A percentile compares a stretch with the other conserved stretches of the same genome.
Conservation (phyloP, 2,329 filamentous ascomycete species). For the Xylaria sp. region DNA sequence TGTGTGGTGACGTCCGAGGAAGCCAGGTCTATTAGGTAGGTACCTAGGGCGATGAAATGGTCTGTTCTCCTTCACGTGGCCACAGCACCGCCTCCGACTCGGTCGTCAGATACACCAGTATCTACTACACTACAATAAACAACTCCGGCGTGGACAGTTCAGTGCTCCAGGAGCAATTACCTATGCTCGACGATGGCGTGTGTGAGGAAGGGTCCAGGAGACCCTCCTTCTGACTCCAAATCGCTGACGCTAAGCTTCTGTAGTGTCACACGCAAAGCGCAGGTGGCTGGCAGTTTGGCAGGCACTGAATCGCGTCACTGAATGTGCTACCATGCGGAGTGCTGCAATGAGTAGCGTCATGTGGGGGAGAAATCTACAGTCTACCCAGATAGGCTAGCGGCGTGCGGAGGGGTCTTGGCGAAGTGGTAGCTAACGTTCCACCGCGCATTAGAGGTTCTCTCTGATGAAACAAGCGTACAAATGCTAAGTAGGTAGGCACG, state of each 20-base stretch:
- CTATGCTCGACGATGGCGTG: background rate
- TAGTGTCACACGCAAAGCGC: no score
- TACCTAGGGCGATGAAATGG: background rate
- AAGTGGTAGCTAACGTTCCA: background rate
- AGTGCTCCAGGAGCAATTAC: background rate
- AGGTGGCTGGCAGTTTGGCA: no score
- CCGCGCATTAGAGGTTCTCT: background rate
- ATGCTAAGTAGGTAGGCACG: background rate
- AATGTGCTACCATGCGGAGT: background rate
- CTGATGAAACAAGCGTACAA: background rate
- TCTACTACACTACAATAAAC: background rate
- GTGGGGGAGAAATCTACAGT: background rate
- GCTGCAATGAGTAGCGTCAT: background rate
- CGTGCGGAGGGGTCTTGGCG: background rate
- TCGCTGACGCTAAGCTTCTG: no score
- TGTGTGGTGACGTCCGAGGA: background rate
- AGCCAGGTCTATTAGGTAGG: background rate
- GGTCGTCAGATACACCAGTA: background rate
- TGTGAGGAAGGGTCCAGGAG: background rate
- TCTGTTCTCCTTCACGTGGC: slow-evolving; percentile 1
- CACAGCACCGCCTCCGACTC: background rate
- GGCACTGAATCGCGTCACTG: background rate
- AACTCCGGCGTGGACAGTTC: background rate
- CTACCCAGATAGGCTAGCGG: no score
- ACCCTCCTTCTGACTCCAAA: no score